These are phyloP conservation scores for Apophysomyces ossiformis DNA, from an alignment of 371 early-diverging fungal species.

Conservation along the genomic window DNA sequence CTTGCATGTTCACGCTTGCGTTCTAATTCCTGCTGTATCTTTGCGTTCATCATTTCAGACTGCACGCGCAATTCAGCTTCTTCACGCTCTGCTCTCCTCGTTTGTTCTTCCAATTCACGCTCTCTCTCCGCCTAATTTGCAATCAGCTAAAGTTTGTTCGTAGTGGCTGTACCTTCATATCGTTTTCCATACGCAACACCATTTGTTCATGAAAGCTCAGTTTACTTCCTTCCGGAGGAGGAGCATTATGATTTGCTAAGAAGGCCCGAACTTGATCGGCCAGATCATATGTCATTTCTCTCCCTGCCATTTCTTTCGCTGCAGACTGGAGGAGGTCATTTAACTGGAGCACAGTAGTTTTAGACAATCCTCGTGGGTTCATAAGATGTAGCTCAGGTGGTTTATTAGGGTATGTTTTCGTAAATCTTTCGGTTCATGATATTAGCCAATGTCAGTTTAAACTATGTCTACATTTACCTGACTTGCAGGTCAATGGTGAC, in stretches of 20 bases:
- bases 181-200: constrained; percentile 63
- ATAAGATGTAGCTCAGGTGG: constrained; percentile 68
- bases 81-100: constrained; percentile 43
- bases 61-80: constrained; percentile 56
- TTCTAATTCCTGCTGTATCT: constrained; percentile 61
- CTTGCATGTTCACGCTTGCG: constrained; percentile 50
- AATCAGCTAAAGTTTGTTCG: not conserved
- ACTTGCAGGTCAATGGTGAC: constrained; percentile 63
- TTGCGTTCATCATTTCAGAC: constrained; percentile 57
- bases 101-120: constrained; percentile 44
- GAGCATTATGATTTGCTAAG: constrained; percentile 65
- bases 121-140: constrained; percentile 33
- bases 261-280: constrained; percentile 67
- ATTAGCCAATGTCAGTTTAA: constrained; percentile 23
- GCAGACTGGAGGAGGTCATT: constrained; percentile 42
- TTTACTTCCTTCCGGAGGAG: constrained; percentile 56
- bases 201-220: constrained; percentile 65
- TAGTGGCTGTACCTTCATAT: constrained; percentile 37
- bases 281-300: constrained; percentile 81
- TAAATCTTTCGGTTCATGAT: constrained; percentile 46
- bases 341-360: constrained; percentile 53
- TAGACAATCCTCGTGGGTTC: constrained; percentile 58
- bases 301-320: constrained; percentile 57
- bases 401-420: constrained; percentile 71
- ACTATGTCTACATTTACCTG: constrained; percentile 43